phyloP scores from a whole-genome alignment of 2,329 filamentous ascomycete species.

The Graphiopsis chlorocephala region DNA sequence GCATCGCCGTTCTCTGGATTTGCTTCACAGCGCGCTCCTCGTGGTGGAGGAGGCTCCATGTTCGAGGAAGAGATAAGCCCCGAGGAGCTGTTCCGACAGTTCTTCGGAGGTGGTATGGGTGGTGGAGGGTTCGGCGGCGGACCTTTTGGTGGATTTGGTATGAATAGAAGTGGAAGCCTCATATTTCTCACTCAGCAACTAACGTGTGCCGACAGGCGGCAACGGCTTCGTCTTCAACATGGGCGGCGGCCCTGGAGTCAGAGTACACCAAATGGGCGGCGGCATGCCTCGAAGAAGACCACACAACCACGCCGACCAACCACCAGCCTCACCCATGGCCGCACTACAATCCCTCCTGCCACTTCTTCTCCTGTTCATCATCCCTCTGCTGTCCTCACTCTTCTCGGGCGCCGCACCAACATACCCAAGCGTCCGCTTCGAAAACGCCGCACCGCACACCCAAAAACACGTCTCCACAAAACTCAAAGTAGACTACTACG shows the following conservation, averaged over 20 bases:
- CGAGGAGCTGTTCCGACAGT: conserved; percentile 94
- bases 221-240: conserved; percentile 95
- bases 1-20: conserved; percentile 66
- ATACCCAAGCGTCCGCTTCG: conserved; percentile 73
- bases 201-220: conserved; percentile 51
- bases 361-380: conserved; percentile 80
- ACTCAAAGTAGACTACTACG: conserved; percentile 76
- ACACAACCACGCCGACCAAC: conserved; percentile 49
- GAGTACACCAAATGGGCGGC: conserved; percentile 94
- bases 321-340: conserved; percentile 50
- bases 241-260: conserved; percentile 77
- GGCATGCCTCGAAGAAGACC: conserved; percentile 72
- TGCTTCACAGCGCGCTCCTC: conserved; percentile 45
- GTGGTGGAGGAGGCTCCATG: conserved; percentile 50
- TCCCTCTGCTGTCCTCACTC: conserved; percentile 76
- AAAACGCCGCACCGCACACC: conserved; percentile 68
- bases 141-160: conserved; percentile 29
- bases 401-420: conserved; percentile 63
- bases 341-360: conserved; percentile 59
- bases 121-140: conserved; percentile 64
- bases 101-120: conserved; percentile 75
- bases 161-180: background rate
- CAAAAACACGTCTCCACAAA: conserved; percentile 67
- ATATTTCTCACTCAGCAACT: background rate
- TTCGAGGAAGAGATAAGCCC: conserved; percentile 93